Evolutionary conservation across 257 asterid species (phyloP), one percentile per base, ranked within the genome.

Genomic region (Scutellaria minor): DNA sequence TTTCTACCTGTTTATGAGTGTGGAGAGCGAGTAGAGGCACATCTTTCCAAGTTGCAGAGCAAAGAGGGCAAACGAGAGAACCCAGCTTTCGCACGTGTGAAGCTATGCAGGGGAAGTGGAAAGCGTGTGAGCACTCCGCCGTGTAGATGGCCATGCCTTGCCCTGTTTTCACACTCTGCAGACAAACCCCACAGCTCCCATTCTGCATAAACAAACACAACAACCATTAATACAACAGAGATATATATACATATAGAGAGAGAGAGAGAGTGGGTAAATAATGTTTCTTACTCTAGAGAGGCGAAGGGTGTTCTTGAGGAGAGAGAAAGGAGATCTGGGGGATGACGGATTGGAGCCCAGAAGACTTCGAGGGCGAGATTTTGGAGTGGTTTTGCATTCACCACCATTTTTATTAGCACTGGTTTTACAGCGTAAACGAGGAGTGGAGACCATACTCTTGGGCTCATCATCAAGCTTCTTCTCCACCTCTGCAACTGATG

Each of bases 241-340:
- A 37, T 9, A 56, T 20, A 10, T 2, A 18, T 18, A 18, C 18
- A 55, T 8, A 14, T 7, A 6, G 1, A 5, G 31, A 53, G 7
- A 31, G 37, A 31, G 2, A 9, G 8, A 58, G 5, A 2, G n/a
- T 3, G n/a, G 12, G 5, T 0, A 59, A 37, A 40, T 4, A 44
- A n/a, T 5, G 14, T 0, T 5, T 31, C 90, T 83, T 85, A 93
- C 98, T 69, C 82, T 88, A 73, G 88, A 81, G 41, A 86, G 75
- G 27, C 99, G 90, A n/a, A 95, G 95, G 31, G 86, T 88, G 87
- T 80, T 90, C 83, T 81, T 92, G 83, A 95, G 84, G 80, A 92
- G 77, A 27, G 97, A 86, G 76, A 95, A 92, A 48, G 99, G 97
- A 60, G 97, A 91, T 90, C 98, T 90, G 3, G 99, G 99, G 57